A percentile compares a stretch with the other conserved stretches of the same genome.
These are phyloP conservation scores for Hirsutella minnesotensis DNA, from an alignment of 2,329 filamentous ascomycete genomes.

Conservation along the genomic window DNA sequence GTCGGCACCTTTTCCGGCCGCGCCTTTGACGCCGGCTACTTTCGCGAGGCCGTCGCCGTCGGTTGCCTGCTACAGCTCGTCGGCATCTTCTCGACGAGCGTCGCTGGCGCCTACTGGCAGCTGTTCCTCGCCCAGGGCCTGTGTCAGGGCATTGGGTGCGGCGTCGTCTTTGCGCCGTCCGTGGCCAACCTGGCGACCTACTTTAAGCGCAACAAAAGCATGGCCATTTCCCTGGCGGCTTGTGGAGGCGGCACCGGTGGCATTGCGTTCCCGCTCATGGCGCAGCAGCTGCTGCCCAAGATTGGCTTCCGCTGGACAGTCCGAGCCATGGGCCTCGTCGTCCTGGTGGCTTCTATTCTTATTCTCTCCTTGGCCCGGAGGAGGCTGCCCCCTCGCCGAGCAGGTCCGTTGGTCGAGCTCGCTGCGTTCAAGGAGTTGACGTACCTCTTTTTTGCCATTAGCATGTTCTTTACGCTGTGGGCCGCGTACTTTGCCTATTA, in stretches of 20 bases:
- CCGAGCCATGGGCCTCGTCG: constrained; percentile 48
- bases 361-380: constrained; percentile 31
- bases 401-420: constrained; percentile 38
- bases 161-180: constrained; percentile 41
- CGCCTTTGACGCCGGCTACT: constrained; percentile 29
- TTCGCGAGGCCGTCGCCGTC: constrained; percentile 17
- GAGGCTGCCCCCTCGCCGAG: constrained; percentile 33
- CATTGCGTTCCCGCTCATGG: constrained; percentile 48
- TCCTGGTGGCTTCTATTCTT: constrained; percentile 30
- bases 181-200: constrained; percentile 46
- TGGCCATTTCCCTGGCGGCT: constrained; percentile 48
- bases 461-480: constrained; percentile 31
- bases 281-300: constrained; percentile 41
- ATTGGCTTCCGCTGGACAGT: constrained; percentile 56
- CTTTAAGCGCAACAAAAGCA: constrained; percentile 43
- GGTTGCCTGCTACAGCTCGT: constrained; percentile 30
- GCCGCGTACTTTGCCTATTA: constrained; percentile 40
- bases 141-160: constrained; percentile 42
- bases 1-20: constrained; percentile 29
- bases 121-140: constrained; percentile 41
- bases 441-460: constrained; percentile 24
- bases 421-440: constrained; percentile 35
- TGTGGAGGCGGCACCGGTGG: constrained; percentile 51
- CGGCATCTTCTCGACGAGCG: constrained; percentile 33
- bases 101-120: constrained; percentile 32